Base-by-base conservation (phyloP, 2,329 filamentous ascomycete species). In the Hirsutella thompsonii region DNA sequence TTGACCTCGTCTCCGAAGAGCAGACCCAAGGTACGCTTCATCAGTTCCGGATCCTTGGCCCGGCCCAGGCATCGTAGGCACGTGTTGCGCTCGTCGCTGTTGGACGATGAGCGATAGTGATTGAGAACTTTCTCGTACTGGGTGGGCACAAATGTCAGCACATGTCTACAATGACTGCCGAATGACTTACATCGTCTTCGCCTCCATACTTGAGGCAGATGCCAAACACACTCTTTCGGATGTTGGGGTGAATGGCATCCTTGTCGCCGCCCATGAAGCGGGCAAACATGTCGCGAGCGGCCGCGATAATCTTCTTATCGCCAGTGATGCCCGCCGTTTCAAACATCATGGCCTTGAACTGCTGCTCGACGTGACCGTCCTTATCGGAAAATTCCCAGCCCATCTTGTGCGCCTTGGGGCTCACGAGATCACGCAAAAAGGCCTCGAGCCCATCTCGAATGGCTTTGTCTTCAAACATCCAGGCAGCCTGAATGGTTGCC, bases 281-380 rank as follows among this genome's bases (percentile, higher is more conserved):
- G 55, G 73, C 71, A 59, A 95, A 94, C 83, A 95, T 93, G 21
- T 89, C 84, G 63, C 88, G 83, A 8, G 88, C 83, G 8, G 87
- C 86, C 38, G 78, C 72, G 55, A 90, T 76, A 46, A 94, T 76
- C 49, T 74, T 69, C 53, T 88, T 68, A 53, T 96, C 90, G 28
- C 87, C 88, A 36, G 80, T 74, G 49, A 86, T 68, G 43, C 89
- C 90, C 39, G 90, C 87, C 50, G 73, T 77, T 46, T 84, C 83
- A 57, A 96, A 96, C 58, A 95, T 74, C 57, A 95, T 75, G 13
- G 79, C 80, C 70, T 96, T 96, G 73, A 94, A 93, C 59, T 95
- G 89, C 61, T 94, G 88, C 59, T 89, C 73, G 49, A 95, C 81
- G 57, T 95, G 89, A 38, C 83, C 86, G 52, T 96, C 90, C 3